Base-by-base conservation (phyloP, 768 basidiomycete species). In the Panaeolus cyanescens region DNA sequence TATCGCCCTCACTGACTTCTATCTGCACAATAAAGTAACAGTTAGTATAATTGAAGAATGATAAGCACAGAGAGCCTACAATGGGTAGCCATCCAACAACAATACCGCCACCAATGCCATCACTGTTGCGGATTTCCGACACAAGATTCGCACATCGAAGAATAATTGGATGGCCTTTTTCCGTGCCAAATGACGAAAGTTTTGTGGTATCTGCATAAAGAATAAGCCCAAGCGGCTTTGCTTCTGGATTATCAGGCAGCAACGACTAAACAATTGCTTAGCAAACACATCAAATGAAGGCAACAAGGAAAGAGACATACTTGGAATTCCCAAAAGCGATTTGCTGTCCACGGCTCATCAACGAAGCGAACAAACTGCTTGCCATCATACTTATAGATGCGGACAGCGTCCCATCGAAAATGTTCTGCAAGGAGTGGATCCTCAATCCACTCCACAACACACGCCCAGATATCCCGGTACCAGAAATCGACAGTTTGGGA, bases 141-240 rank as follows among this genome's bases (percentile, higher is more conserved):
- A 72, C 70, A 5, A 80, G 57, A 61, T 76, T 77, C 1, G 66
- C 75, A 22, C 70, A 55, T 7, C 70, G 58, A 0, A 69, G 75
- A 40, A 79, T 62, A 1, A 79, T 69, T 1, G 76, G 79, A 60
- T 79, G 74, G 0, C 70, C 78, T 56, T 74, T 78, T 25, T 53
- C 65, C 2, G 67, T 73, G 0, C 75, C 73, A 68, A 78, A 80
- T 2, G 72, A 70, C 0, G 74, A 80, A 0, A 80, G 59, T 19
- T 74, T 72, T 10, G 73, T 69, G 42, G 79, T 79, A 58, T 80
- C 77, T 8, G 78, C 73, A 67, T 78, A 80, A 0, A 79, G 20
- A 39, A 79, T 74, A 20, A 72, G 68, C 6, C 67, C 56, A 9
- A 77, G 58, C 1, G 71, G 68, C 31, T 71, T 71, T 36, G 63